A percentile compares a stretch with the other conserved stretches of the same genome.
Evolutionary conservation across 169 alveolate genomes (phyloP).

Genomic region (Plasmodium coatneyi): DNA sequence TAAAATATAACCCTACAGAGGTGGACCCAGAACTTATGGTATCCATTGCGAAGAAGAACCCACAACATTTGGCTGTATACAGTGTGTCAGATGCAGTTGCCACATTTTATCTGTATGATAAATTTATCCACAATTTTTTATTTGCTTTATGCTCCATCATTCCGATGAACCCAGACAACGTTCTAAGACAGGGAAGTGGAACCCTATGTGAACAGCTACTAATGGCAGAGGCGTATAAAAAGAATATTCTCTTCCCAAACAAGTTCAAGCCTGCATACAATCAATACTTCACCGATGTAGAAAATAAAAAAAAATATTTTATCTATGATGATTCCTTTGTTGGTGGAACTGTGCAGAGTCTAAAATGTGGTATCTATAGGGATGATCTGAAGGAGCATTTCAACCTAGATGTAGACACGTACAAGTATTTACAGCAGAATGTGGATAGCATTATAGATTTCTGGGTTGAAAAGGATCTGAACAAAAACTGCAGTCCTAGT

Average conservation of each 20-base stretch:
- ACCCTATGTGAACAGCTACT: slow-evolving; percentile 98
- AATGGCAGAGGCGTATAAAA: slow-evolving; percentile 98
- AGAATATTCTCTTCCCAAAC: slow-evolving; percentile 96
- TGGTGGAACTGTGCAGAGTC: slow-evolving; percentile 98
- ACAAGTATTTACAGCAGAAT: slow-evolving; percentile 89
- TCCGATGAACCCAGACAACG: slow-evolving; percentile 97
- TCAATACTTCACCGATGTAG: slow-evolving; percentile 82
- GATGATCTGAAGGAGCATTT: slow-evolving; percentile 96
- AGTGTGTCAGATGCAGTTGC: slow-evolving; percentile 99
- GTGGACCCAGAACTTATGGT: slow-evolving; percentile 99
- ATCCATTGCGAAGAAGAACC: slow-evolving; percentile 93
- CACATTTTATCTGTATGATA: slow-evolving; percentile 97
- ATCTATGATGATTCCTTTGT: slow-evolving; percentile 91
- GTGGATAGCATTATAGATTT: slow-evolving; percentile 84
- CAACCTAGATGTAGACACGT: slow-evolving; percentile 90
- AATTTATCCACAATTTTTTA: slow-evolving; percentile 98
- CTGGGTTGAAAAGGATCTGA: slow-evolving; percentile 86
- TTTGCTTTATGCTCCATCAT: slow-evolving; percentile 97
- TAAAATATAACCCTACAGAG: slow-evolving; percentile 99
- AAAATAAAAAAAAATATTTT: slow-evolving; percentile 80
- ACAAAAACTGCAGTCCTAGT: slow-evolving; percentile 22
- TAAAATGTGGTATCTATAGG: slow-evolving; percentile 96
- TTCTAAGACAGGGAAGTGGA: slow-evolving; percentile 99
- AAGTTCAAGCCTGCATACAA: slow-evolving; percentile 93
- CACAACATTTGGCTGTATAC: slow-evolving; percentile 97